phyloP scores from a whole-genome alignment of 768 basidiomycete species.

The Panellus pusillus region DNA sequence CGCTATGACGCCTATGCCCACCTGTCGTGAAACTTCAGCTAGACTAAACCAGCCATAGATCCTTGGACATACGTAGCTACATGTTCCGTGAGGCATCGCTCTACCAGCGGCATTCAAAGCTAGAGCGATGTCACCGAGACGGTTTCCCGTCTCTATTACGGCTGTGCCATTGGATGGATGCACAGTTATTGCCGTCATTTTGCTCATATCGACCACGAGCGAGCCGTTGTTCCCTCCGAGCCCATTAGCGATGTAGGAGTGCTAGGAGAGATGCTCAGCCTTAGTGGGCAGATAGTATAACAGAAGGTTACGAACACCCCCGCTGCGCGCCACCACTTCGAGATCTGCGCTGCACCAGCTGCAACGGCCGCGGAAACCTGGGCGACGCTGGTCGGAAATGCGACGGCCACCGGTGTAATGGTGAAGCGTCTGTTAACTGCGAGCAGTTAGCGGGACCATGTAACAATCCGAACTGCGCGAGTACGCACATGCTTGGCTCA shows the following conservation, averaged over 20 bases:
- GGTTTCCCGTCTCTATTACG: constrained; percentile 42
- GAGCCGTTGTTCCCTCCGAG: constrained; percentile 46
- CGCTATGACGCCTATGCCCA: constrained; percentile 53
- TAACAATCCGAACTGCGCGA: neutral
- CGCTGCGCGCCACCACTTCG: constrained; percentile 44
- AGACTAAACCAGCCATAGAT: neutral
- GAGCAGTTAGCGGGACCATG: neutral
- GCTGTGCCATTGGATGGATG: constrained; percentile 35
- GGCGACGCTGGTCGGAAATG: constrained; percentile 33
- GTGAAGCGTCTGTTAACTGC: constrained; percentile 42
- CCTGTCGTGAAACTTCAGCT: neutral
- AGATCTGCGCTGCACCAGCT: constrained; percentile 32
- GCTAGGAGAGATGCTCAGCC: constrained; percentile 27
- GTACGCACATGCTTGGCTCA: constrained; percentile 14
- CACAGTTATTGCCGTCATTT: constrained; percentile 40
- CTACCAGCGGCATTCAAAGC: constrained; percentile 38
- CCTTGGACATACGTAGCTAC: constrained; percentile 40
- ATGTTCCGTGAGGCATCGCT: constrained; percentile 54
- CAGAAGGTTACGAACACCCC: constrained; percentile 36
- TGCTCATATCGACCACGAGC: constrained; percentile 46
- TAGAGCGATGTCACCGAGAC: constrained; percentile 48
- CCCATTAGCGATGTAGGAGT: constrained; percentile 52
- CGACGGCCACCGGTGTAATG: constrained; percentile 38
- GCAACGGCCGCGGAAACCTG: constrained; percentile 40
- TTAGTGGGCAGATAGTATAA: neutral